phyloP scores from a whole-genome alignment of 495 filamentous ascomycete species.

The Xylaria castorea region DNA sequence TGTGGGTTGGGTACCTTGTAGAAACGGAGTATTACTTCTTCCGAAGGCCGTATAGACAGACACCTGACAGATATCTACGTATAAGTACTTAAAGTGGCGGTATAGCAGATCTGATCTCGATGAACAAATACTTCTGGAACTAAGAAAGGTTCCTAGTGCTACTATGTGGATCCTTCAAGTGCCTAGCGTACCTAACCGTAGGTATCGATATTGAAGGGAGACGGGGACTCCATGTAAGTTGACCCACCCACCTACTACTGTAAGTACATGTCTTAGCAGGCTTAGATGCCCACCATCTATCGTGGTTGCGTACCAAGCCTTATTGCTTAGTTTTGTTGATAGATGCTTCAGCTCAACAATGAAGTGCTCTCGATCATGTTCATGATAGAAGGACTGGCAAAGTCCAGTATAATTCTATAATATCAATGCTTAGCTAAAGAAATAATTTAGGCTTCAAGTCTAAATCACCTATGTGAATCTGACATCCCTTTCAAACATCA shows the following conservation, averaged over 20 bases:
- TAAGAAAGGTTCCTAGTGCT: background rate
- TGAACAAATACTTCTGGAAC: background rate
- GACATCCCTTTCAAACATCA: no score
- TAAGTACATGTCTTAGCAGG: background rate
- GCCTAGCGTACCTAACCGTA: background rate
- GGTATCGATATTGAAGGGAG: background rate
- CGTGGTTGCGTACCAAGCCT: background rate
- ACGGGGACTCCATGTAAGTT: background rate
- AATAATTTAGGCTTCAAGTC: background rate
- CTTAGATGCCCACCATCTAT: background rate
- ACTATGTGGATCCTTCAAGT: background rate
- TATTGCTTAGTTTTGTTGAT: no score
- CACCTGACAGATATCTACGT: background rate
- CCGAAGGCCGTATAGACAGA: background rate
- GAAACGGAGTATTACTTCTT: background rate
- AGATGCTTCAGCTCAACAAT: no score
- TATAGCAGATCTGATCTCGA: background rate
- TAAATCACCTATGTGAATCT: background rate
- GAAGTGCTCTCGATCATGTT: no score
- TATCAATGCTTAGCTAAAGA: no score
- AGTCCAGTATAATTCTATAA: no score
- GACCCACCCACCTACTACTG: constrained; percentile 5
- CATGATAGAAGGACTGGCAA: no score
- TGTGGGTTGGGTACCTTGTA: background rate
- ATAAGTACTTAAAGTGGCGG: no score